A percentile compares a stretch with the other conserved stretches of the same genome.
phyloP scores from a whole-genome alignment of 768 basidiomycete genomes.

The Solioccasus polychromus region DNA sequence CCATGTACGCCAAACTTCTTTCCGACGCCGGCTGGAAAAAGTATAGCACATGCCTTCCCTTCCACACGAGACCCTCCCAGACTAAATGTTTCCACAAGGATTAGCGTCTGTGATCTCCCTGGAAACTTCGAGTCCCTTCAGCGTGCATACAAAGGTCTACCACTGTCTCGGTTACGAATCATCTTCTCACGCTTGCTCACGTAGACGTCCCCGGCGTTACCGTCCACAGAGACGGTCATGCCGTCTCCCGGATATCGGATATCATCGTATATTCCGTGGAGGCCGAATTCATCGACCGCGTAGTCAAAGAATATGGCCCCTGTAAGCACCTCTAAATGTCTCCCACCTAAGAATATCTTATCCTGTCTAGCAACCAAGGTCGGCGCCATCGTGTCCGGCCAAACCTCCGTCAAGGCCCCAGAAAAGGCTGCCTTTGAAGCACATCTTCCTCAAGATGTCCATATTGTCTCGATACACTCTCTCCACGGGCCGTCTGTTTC shows the following conservation, averaged over 20 bases:
- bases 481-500: conserved; percentile 91
- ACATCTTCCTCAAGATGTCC: conserved; percentile 78
- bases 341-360: not conserved
- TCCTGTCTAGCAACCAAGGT: conserved; percentile 75
- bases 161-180: not conserved
- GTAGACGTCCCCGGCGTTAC: conserved; percentile 59
- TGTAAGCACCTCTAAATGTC: conserved; percentile 47
- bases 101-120: conserved; percentile 86
- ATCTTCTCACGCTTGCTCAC: conserved; percentile 10
- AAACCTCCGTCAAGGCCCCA: conserved; percentile 96
- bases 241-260: conserved; percentile 85
- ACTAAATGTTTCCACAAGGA: conserved; percentile 42
- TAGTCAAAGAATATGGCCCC: conserved; percentile 90
- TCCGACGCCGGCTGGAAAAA: conserved; percentile 82
- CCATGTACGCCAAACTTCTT: conserved; percentile 85
- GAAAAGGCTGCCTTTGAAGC: conserved; percentile 88
- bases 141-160: conserved; percentile 61
- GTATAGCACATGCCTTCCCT: conserved; percentile 37
- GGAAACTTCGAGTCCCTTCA: conserved; percentile 65
- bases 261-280: conserved; percentile 96
- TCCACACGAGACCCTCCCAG: not conserved
- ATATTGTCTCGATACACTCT: conserved; percentile 92
- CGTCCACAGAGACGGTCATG: conserved; percentile 78
- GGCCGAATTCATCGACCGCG: conserved; percentile 78
- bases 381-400: conserved; percentile 88